Percentiles rank a stretch among this genome's conserved stretches.
Evolutionary conservation across 2,329 filamentous ascomycete genomes (phyloP).

Genomic region (Grosmannia serpens): DNA sequence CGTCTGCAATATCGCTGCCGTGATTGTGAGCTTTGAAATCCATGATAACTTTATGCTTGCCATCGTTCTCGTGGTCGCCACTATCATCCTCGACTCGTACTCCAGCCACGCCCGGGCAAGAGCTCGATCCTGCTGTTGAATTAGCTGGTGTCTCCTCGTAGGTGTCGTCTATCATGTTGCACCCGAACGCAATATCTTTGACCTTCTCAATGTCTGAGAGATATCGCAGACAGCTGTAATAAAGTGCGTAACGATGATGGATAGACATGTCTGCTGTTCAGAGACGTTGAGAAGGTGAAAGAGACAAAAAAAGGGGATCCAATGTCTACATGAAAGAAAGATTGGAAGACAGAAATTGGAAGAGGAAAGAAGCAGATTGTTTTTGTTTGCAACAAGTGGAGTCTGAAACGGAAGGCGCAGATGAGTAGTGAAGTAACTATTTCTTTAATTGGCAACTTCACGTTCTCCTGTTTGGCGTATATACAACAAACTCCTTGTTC

Average conservation of each 20-base stretch:
- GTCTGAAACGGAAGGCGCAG: not conserved
- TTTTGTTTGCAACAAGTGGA: not conserved
- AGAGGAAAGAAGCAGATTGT: not conserved
- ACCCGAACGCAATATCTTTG: not conserved
- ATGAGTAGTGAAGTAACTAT: not conserved
- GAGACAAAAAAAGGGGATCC: not conserved
- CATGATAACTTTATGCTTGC: not conserved
- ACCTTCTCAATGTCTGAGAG: constrained; percentile 1
- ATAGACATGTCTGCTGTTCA: constrained; percentile 4
- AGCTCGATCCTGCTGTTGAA: not conserved
- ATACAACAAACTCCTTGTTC: too few species aligned
- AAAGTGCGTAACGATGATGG: constrained; percentile 6
- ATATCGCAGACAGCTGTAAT: not conserved
- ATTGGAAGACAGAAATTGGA: not conserved
- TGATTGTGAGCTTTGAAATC: not conserved
- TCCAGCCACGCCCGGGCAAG: not conserved
- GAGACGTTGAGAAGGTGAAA: not conserved
- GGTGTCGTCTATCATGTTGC: not conserved
- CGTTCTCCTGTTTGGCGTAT: not conserved
- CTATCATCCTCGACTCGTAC: not conserved
- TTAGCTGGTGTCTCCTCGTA: not conserved
- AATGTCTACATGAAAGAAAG: not conserved
- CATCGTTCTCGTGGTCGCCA: not conserved
- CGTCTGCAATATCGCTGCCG: not conserved
- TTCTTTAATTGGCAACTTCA: not conserved